These are phyloP conservation scores for Setaria viridis DNA, from an alignment of 202 grass and related monocot genomes.

Conservation along the genomic window DNA sequence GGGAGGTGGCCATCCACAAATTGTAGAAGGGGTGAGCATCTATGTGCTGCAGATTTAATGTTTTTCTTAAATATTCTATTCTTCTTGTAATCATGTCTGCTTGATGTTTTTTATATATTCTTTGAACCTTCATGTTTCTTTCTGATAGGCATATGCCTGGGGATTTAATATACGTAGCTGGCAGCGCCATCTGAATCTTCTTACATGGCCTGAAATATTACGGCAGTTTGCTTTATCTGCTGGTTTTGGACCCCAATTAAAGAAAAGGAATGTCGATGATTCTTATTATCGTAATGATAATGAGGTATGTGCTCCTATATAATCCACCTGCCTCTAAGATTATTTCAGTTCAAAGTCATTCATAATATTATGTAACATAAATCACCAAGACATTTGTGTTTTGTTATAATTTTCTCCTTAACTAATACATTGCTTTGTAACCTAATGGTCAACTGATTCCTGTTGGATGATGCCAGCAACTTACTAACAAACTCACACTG, in stretches of 20 bases:
- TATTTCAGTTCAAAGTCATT: constrained; percentile 31
- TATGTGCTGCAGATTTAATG: constrained; percentile 28
- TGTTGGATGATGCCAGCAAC: constrained; percentile 18
- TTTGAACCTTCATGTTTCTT: constrained; percentile 29
- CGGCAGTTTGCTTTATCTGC: constrained; percentile 95
- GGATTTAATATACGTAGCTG: constrained; percentile 94
- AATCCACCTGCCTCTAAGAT: not conserved
- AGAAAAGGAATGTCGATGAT: constrained; percentile 75
- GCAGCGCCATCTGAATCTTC: constrained; percentile 87
- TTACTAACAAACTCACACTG: not conserved
- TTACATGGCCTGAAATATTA: constrained; percentile 97
- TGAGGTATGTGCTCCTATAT: constrained; percentile 64
- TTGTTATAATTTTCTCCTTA: not conserved
- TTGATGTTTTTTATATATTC: constrained; percentile 26
- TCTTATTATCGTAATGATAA: constrained; percentile 80
- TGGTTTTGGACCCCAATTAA: constrained; percentile 91
- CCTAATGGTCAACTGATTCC: not conserved
- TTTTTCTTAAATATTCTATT: constrained; percentile 33
- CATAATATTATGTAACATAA: constrained; percentile 1
- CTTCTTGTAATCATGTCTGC: constrained; percentile 6
- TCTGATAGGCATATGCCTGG: constrained; percentile 90
- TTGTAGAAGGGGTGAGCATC: constrained; percentile 86
- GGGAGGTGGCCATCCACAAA: constrained; percentile 82
- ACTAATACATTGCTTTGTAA: constrained; percentile 17
- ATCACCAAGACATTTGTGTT: not conserved